Base-by-base conservation (phyloP, 2,329 filamentous ascomycete species). In the Shiraia bambusicola region DNA sequence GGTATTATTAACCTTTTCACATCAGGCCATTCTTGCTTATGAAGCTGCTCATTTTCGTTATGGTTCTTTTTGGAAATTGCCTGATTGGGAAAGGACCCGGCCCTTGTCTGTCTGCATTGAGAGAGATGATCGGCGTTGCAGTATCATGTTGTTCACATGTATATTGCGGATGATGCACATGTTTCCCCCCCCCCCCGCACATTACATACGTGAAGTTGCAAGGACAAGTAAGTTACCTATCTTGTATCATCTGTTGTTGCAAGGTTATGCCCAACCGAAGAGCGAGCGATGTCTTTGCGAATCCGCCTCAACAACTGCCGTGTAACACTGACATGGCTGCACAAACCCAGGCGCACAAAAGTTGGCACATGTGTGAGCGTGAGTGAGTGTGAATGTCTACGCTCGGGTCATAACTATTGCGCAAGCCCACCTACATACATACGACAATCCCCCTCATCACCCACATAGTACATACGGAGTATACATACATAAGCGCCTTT, bases 401-500 rank as follows among this genome's bases (percentile, higher is more conserved):
- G n/a, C 34, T 27, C 24, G 33, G 28, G 33, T 29, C 26, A n/a
- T n/a, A n/a, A n/a, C 43, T 29, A 43, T 48, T 44, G 40, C 47
- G 47, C 42, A 48, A 50, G 36, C 42, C 40, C 34, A 43, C 42
- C 34, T 28, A 24, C 31, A 22, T 25, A 11, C 6, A 22, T 25
- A 11, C 6, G 24, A 33, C 31, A 19, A 12, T 14, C 13, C 47
- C 42, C 47, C 50, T 34, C 46, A 59, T 59, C 55, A 54, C 58
- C 51, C 54, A 52, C 56, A n/a, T n/a, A n/a, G n/a, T n/a, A n/a
- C n/a, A n/a, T n/a, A n/a, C n/a, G n/a, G n/a, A n/a, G n/a, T n/a
- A n/a, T n/a, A n/a, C n/a, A n/a, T n/a, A n/a, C n/a, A 61, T 59
- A 61, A 56, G 57, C 58, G 58, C 54, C 19, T 22, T 22, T 4